A percentile compares a stretch with the other conserved stretches of the same genome.
Conservation (phyloP, 169 alveolate genomes). For the Cryptosporidium tyzzeri region DNA sequence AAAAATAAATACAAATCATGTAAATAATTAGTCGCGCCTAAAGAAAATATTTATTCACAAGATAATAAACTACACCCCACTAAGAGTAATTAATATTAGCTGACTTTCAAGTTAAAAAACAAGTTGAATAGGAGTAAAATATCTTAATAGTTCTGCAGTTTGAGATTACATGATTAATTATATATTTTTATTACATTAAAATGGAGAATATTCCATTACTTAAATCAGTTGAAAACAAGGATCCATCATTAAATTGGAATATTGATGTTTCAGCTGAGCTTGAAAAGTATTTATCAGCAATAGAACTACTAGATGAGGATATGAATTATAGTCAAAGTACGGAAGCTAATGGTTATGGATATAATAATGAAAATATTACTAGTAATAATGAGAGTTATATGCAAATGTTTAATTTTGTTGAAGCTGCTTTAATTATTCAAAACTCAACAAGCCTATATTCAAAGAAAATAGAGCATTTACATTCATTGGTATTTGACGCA, state of each 20-base stretch:
- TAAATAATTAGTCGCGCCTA: constrained; percentile 54
- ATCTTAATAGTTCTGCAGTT: not conserved
- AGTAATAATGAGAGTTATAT: constrained; percentile 5
- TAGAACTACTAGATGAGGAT: constrained; percentile 61
- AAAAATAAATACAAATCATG: not conserved
- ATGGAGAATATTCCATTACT: constrained; percentile 54
- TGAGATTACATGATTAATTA: not conserved
- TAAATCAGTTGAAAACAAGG: constrained; percentile 55
- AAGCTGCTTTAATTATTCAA: constrained; percentile 69
- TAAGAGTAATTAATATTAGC: not conserved
- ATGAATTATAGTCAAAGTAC: constrained; percentile 42
- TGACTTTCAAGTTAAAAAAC: not conserved
- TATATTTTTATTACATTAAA: not conserved
- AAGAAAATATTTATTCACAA: not conserved
- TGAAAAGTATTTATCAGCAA: constrained; percentile 64
- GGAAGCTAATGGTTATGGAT: constrained; percentile 16
- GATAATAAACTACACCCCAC: constrained; percentile 34
- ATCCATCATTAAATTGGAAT: constrained; percentile 73
- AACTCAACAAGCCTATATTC: constrained; percentile 68
- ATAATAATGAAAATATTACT: not conserved
- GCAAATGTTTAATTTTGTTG: constrained; percentile 70
- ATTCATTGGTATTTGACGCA: constrained; percentile 58
- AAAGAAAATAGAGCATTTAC: constrained; percentile 62
- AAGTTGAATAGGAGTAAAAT: not conserved
- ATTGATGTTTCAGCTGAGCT: constrained; percentile 73